Percentiles rank a stretch among this genome's conserved stretches.
Conservation (phyloP, 2,329 filamentous ascomycete species). For the Cryphonectria parasitica region DNA sequence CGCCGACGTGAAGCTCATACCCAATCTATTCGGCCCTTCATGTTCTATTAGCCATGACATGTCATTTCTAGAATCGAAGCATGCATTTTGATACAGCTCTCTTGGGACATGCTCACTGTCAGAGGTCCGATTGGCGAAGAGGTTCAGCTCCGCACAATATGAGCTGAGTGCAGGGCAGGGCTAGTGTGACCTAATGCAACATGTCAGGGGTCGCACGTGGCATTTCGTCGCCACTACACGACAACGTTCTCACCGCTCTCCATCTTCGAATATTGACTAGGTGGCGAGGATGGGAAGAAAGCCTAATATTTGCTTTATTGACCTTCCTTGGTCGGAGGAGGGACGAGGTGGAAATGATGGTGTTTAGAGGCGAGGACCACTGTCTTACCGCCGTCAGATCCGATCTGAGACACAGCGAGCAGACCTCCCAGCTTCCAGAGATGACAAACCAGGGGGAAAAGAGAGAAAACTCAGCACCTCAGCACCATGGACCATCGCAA, state of each 20-base stretch:
- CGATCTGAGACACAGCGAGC: slow-evolving; percentile 7
- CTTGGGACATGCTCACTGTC: slow-evolving; percentile 7
- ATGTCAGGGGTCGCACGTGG: slow-evolving; percentile 16
- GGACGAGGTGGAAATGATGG: background rate
- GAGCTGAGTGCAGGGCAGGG: slow-evolving; percentile 23
- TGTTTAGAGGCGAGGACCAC: slow-evolving; percentile 1
- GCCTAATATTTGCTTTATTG: background rate
- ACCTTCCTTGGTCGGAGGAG: background rate
- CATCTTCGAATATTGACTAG: background rate
- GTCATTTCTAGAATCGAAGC: slow-evolving; percentile 22
- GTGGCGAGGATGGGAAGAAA: slow-evolving; percentile 5
- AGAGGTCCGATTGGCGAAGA: slow-evolving; percentile 9
- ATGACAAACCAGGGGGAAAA: background rate
- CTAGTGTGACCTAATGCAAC: slow-evolving; percentile 16
- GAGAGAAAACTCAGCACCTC: background rate
- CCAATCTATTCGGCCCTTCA: slow-evolving; percentile 12
- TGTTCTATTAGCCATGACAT: slow-evolving; percentile 26
- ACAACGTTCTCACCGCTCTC: slow-evolving; percentile 20
- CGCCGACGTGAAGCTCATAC: slow-evolving; percentile 19
- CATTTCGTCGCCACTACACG: slow-evolving; percentile 7
- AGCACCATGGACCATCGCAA: slow-evolving; percentile 4
- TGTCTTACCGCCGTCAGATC: slow-evolving; percentile 25
- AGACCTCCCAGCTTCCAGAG: background rate
- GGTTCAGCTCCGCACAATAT: slow-evolving; percentile 20
- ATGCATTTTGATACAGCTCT: slow-evolving; percentile 21